Evolutionary conservation across 768 basidiomycete genomes (phyloP), one percentile per base, ranked within the genome.

Genomic region (Mycena latifolia): DNA sequence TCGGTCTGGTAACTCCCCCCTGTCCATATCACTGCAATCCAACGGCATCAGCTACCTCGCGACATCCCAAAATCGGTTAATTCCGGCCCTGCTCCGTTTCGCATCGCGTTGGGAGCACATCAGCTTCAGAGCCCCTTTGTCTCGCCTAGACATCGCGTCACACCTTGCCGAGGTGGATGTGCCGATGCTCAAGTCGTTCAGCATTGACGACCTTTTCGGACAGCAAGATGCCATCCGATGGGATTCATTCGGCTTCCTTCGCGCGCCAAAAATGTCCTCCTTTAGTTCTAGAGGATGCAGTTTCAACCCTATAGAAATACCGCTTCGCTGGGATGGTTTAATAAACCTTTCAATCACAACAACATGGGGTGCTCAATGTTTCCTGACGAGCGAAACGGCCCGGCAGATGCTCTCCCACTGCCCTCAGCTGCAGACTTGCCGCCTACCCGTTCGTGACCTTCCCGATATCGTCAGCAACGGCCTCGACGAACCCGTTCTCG

Each of bases 61-160:
- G n/a, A n/a, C 3, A 20, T n/a, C 20, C 20, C 41, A 43, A n/a
- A 7, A n/a, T 6, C 41, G 2, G 6, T 51, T 53, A 39, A 28
- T 60, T 5, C 20, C 47, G 9, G 33, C 39, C 5, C 29, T 65
- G 1, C 17, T 50, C 17, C 45, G 28, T 12, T 55, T 55, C 17
- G 57, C 57, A 31, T 48, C 51, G 5, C 58, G 58, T 18, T 66
- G 65, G 65, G 25, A 50, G 47, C 15, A 51, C 29, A 45, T 66
- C 22, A 12, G 24, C 12, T 17, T 66, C 22, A 15, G 25, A 0
- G 3, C 51, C 20, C 37, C 45, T 4, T 29, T 22, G 17, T 17
- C 14, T 9, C 28, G 29, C 5, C 20, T 61, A 14, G 37, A 37
- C 2, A 9, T 27, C 5, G 5, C 53, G 9, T 41, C 58, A 4